Evolutionary conservation across 2,329 filamentous ascomycete species (phyloP), one percentile per base, ranked within the genome.

Genomic region (Colletotrichum phormii): DNA sequence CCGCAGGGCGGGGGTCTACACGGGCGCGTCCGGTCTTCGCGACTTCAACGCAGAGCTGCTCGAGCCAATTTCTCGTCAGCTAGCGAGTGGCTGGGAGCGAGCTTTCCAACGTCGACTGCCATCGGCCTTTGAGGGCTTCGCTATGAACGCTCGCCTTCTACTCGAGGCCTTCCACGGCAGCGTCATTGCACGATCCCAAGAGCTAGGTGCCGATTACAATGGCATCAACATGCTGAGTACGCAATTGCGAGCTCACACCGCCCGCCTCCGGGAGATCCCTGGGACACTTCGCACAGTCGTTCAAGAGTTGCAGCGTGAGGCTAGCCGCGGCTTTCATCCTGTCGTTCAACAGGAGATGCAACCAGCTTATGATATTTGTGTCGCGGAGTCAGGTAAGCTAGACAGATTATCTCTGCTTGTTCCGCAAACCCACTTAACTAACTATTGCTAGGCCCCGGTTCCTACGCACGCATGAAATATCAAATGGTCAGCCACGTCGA

Each of bases 41-140:
- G 75, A 80, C 64, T 78, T 79, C 71, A 80, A 80, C 24, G 72
- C 57, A 1, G 79, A 80, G 49, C 77, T 81, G 5, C 75, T 77
- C 6, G 72, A 75, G 11, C 77, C 78, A 0, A 75, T 80, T 11
- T 64, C 67, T 1, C 75, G 62, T 15, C 63, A 67, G 3, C 67
- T 80, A 15, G 75, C 74, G 4, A 54, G n/a, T 4, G 67, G 64
- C 5, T 81, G 79, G 79, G 79, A 79, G 33, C 73, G 72, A 9
- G 70, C 76, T 22, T 80, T 81, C n/a, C 76, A 77, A 37, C 76
- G 74, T 7, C 75, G 72, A 1, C 65, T 79, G 1, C 78, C 78
- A 0, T 5, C 54, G 24, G 70, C 66, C 11, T 66, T 72, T 18
- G 54, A 70, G 22, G 35, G 26, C 5, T 72, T 72, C 13, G 60